Base-by-base conservation (phyloP, 805 yeast genomes). In the Kuraishia cidri region DNA sequence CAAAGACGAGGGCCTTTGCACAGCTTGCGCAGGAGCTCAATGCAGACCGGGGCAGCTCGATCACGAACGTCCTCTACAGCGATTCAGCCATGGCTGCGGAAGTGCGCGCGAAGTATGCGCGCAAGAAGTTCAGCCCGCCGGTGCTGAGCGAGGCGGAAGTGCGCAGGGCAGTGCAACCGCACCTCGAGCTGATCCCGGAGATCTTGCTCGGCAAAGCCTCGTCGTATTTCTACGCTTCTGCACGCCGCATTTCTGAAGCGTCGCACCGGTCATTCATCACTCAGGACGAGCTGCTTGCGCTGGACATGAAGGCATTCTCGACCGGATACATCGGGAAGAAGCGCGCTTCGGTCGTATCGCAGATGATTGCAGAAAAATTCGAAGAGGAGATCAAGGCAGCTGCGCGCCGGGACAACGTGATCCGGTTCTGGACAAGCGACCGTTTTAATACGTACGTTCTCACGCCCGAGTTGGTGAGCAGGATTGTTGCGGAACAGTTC, bases 321-420 rank as follows among this genome's bases (percentile, higher is more conserved):
- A 75, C 74, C 18, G 88, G 90, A 0, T 80, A 65, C 45, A 66
- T 67, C 39, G 90, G 88, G 0, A 49, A 69, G 22, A 62, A 61
- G 39, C 58, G 88, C 34, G 82, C 79, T 40, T 55, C 65, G 35
- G 48, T 58, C 11, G 62, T 79, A 2, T 66, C 79, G 1, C 46
- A 56, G 19, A 41, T 58, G 26, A 66, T 80, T 11, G 36, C 53
- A n/a, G 45, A 49, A 2, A 38, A 45, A 9, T 64, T 52, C 33
- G 47, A 49, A 16, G 33, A 43, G 1, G 46, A 56, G 19, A 40
- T 78, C 3, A 36, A 40, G 4, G 33, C 38, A 18, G 42, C 49
- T 27, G 36, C 32, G 4, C 50, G 42, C 32, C 53, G 40, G 3
- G 71, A 71, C 41, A 53, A 58, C 14, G 71, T 75, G 1, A 50